phyloP scores from a whole-genome alignment of 2,329 filamentous ascomycete genomes.

The Colletotrichum nymphaeae region DNA sequence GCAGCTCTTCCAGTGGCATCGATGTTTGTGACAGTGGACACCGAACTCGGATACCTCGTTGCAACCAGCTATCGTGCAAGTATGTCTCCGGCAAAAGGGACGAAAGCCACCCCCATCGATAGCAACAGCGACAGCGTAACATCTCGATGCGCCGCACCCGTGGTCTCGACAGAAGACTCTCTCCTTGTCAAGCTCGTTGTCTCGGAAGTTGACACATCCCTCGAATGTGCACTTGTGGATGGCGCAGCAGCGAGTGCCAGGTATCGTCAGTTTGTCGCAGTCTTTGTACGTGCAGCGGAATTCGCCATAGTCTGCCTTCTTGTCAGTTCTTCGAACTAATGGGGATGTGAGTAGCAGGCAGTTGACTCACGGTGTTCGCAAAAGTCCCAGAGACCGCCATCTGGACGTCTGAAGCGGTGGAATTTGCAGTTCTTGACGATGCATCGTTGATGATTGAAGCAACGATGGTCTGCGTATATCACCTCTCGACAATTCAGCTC shows the following conservation, averaged over 20 bases:
- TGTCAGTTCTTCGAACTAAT: background rate
- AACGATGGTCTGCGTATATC: slow-evolving; percentile 6
- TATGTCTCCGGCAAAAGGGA: slow-evolving; percentile 27
- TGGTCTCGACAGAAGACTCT: slow-evolving; percentile 26
- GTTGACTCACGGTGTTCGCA: slow-evolving; percentile 25
- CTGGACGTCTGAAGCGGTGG: background rate
- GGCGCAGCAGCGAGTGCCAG: background rate
- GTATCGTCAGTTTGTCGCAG: slow-evolving; percentile 1
- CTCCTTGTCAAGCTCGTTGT: slow-evolving; percentile 19
- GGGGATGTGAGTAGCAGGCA: no score
- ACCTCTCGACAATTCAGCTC: slow-evolving; percentile 19
- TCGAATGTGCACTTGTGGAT: slow-evolving; percentile 30
- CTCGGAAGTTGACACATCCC: slow-evolving; percentile 21
- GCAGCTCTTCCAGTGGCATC: slow-evolving; percentile 20
- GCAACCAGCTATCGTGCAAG: slow-evolving; percentile 21
- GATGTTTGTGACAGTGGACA: slow-evolving; percentile 13
- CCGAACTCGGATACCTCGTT: slow-evolving; percentile 11
- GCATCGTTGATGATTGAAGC: slow-evolving; percentile 22
- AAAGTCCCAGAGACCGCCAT: slow-evolving; percentile 13
- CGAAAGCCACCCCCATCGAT: slow-evolving; percentile 8
- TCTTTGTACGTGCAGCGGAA: slow-evolving; percentile 16
- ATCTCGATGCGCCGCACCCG: slow-evolving; percentile 13
- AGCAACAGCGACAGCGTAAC: slow-evolving; percentile 22
- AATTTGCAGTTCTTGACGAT: slow-evolving; percentile 27
- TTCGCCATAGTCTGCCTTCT: slow-evolving; percentile 5